Percentiles rank a stretch among this genome's conserved stretches.
Evolutionary conservation across 805 yeast species (phyloP).

Genomic region (Starmerella sirachaensis): DNA sequence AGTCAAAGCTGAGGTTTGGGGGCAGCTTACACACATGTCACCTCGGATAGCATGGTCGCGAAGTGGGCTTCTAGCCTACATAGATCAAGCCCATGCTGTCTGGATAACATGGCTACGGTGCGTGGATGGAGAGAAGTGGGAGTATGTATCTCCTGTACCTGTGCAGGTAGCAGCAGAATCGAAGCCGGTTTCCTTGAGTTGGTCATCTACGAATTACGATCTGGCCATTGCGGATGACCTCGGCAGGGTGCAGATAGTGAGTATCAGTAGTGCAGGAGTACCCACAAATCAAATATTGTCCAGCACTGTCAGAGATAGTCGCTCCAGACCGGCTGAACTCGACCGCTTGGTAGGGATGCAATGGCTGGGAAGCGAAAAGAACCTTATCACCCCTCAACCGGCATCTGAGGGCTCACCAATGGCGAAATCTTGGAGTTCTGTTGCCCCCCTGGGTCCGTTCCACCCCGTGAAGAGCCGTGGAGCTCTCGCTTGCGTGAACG

Average conservation of each 20-base stretch:
- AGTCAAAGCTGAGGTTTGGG: too few species aligned
- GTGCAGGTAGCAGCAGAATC: slow-evolving; percentile 23
- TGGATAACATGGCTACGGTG: slow-evolving; percentile 59
- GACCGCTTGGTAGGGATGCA: slow-evolving; percentile 39
- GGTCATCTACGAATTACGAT: slow-evolving; percentile 74
- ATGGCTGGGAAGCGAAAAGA: slow-evolving; percentile 69
- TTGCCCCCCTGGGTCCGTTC: slow-evolving; percentile 48
- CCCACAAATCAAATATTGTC: slow-evolving; percentile 19
- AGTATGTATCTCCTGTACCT: slow-evolving; percentile 47
- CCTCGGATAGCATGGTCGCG: slow-evolving; percentile 21
- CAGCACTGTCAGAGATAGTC: slow-evolving; percentile 24
- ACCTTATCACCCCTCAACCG: slow-evolving; percentile 28
- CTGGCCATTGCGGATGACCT: slow-evolving; percentile 63
- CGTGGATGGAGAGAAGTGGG: slow-evolving; percentile 68
- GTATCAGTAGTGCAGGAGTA: slow-evolving; percentile 20
- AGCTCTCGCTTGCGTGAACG: slow-evolving; percentile 56
- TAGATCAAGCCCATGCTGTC: slow-evolving; percentile 31
- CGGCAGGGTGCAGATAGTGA: slow-evolving; percentile 52
- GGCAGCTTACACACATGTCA: too few species aligned
- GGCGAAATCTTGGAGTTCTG: slow-evolving; percentile 29
- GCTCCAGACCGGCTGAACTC: slow-evolving; percentile 21
- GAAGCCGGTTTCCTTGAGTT: slow-evolving; percentile 36
- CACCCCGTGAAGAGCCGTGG: slow-evolving; percentile 61
- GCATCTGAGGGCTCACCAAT: slow-evolving; percentile 14
- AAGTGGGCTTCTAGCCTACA: slow-evolving; percentile 72